Base-by-base conservation (phyloP, 73 alveolate species). In the Paraurostyla sp. region DNA sequence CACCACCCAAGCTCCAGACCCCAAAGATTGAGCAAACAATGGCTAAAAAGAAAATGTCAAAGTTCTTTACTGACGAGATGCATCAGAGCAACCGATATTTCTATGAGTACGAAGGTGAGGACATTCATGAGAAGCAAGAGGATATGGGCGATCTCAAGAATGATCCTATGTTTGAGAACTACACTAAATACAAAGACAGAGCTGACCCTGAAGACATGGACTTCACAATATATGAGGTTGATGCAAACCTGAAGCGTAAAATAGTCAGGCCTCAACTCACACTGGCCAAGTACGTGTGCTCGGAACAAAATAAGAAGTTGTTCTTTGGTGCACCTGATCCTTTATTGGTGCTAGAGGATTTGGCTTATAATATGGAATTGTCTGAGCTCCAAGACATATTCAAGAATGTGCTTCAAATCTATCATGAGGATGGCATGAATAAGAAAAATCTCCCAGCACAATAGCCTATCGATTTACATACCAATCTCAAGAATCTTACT, bases 251-350 rank as follows among this genome's bases (percentile, higher is more conserved):
- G 29, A 88, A 78, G 36, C 23, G 94, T 2, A 88, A 78, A 60
- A 54, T 30, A 9, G 85, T 71, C 9, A 23, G 30, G 42, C 94
- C 94, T 25, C 60, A 88, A 20, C 33, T 88, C n/a, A 50, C 90
- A 9, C 43, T 65, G 11, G 78, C 86, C 20, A 88, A 52, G 50
- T 38, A 49, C 30, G 68, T 50, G 54, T 57, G 80, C 38, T 22
- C 52, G 0, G 36, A 0, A 25, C 71, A 23, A 18, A 36, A 62
- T n/a, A 88, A 52, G 48, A 76, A 88, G 54, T 30, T 88, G n/a
- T 88, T 88, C 54, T 88, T 88, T 54, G 94, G 94, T 18, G 75
- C 50, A 58, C 90, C 91, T 3, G 41, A 76, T 78, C 87, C 85
- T 13, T 57, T 88, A 18, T 51, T 78, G 25, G 71, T 50, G 15